Base-by-base conservation (phyloP, 257 asterid species). In the Plectranthus barbatus region DNA sequence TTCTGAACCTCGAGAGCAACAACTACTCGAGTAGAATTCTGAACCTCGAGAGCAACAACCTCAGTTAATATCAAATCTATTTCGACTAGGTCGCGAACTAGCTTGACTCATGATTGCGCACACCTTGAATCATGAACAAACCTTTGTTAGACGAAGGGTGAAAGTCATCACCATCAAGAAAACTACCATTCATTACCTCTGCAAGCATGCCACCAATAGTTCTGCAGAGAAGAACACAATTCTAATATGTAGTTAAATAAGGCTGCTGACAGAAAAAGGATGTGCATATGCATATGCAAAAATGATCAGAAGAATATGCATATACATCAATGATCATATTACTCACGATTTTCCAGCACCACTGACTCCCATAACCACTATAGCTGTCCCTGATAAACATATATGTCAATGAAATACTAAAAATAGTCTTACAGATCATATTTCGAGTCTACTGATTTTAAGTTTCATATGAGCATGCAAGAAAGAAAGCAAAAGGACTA, bases 291-390 rank as follows among this genome's bases (percentile, higher is more conserved):
- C 31, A 1, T 26, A 26, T 5, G 31, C 31, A 1, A 1, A 0
- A n/a, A 36, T 12, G 52, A 18, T 4, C 36, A 31, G 7, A 31
- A 31, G 36, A 31, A 23, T 23, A 23, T 23, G 29, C 29, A 56
- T 8, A 11, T 56, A 24, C 20, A 54, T 26, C 1, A n/a, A 34
- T 11, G 51, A 18, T 19, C 8, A 8, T 36, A 52, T 39, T 36
- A 64, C 96, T 84, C 70, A 88, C 93, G 97, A 78, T 81, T 90
- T 90, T 42, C 97, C 96, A 37, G 93, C 79, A 61, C 96, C 97
- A 42, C 96, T 83, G 33, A 85, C 96, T 49, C 97, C 97, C 93
- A 90, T 85, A 23, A 87, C 48, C 64, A 90, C 97, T 66, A 87
- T 55, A 64, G 84, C 87, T 21, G 55, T 65, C 62, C 97, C 97